Percentiles rank a stretch among this genome's conserved stretches.
Evolutionary conservation across 1,139 yeast genomes (phyloP).

Genomic region (Suhomyces coccinellae): DNA sequence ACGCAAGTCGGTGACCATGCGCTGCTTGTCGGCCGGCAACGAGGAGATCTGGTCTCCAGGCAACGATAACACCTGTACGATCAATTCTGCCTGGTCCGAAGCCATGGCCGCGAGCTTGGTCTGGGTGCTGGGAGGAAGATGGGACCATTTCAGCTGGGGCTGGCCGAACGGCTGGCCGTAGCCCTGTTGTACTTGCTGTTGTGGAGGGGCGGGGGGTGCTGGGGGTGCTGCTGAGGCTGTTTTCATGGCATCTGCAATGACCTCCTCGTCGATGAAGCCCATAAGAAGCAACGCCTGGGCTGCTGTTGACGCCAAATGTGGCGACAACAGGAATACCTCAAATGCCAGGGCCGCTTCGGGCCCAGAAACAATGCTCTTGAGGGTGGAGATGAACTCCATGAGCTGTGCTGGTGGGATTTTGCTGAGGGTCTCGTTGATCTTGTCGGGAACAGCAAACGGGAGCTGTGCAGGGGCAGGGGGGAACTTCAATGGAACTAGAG

Average conservation of each 20-base stretch:
- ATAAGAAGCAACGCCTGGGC: constrained; percentile 73
- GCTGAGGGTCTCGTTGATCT: constrained; percentile 55
- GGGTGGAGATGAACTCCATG: constrained; percentile 63
- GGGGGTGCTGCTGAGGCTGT: constrained; percentile 29
- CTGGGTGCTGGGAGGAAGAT: constrained; percentile 50
- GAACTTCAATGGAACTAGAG: constrained; percentile 10
- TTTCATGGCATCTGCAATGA: constrained; percentile 51
- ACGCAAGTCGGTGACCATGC: constrained; percentile 59
- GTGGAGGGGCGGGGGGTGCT: constrained; percentile 15
- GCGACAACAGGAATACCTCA: constrained; percentile 55
- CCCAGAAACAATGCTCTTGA: constrained; percentile 53
- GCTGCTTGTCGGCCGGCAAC: constrained; percentile 60
- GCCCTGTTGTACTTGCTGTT: constrained; percentile 10
- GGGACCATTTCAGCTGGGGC: constrained; percentile 42
- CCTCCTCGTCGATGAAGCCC: constrained; percentile 71
- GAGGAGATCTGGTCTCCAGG: constrained; percentile 54
- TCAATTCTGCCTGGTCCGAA: constrained; percentile 61
- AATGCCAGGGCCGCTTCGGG: constrained; percentile 52
- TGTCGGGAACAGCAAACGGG: constrained; percentile 51
- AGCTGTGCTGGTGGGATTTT: constrained; percentile 68
- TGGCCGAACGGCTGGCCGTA: constrained; percentile 8
- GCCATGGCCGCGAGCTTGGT: constrained; percentile 48
- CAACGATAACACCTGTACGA: constrained; percentile 62
- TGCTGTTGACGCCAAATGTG: constrained; percentile 61
- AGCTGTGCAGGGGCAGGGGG: constrained; percentile 32